Percentiles rank a stretch among this genome's conserved stretches.
phyloP scores from a whole-genome alignment of 345 rosid genomes.

The Geranium rotundifolium region DNA sequence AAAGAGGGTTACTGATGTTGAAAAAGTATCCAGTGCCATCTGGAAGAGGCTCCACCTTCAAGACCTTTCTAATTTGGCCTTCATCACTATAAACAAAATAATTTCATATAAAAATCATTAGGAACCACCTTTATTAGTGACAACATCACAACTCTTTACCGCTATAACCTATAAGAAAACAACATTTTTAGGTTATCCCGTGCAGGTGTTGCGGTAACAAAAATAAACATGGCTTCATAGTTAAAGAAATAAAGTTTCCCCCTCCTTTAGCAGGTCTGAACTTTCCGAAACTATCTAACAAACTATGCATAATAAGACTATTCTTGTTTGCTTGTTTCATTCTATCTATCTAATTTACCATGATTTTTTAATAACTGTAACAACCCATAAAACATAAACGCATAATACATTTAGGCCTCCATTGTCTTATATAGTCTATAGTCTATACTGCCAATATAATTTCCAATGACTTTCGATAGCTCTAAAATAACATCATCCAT shows the following conservation, averaged over 20 bases:
- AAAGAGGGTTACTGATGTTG: conserved; percentile 53
- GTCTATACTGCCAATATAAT: no score
- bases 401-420: not conserved
- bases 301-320: not conserved
- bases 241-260: not conserved
- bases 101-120: not conserved
- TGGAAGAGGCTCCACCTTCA: conserved; percentile 90
- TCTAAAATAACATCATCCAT: not conserved
- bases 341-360: not conserved
- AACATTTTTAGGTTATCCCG: no score
- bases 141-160: not conserved
- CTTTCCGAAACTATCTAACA: not conserved
- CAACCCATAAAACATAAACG: not conserved
- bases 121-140: not conserved
- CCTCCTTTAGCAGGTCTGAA: not conserved
- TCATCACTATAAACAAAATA: conserved; percentile 57
- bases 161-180: no score
- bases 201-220: no score
- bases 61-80: conserved; percentile 81
- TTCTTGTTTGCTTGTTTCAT: not conserved
- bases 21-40: conserved; percentile 94
- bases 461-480: not conserved
- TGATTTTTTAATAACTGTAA: no score
- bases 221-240: not conserved
- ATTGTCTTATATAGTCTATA: not conserved